A percentile compares a stretch with the other conserved stretches of the same genome.
Evolutionary conservation across 1,284 basidiomycete genomes (phyloP).

Genomic region (Tilletia setariae): DNA sequence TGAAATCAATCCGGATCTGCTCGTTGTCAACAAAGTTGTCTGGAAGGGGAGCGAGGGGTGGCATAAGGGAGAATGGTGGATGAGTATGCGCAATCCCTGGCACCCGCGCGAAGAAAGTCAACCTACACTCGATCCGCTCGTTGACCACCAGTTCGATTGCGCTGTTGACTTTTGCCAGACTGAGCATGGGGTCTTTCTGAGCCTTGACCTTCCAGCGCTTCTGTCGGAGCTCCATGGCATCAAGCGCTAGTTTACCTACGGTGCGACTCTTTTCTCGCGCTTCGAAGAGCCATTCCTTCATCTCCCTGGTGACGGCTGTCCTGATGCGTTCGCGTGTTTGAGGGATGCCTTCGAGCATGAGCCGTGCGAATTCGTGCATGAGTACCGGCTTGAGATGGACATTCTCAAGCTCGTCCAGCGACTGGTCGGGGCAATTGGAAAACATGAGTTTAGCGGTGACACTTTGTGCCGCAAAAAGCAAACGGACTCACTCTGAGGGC

Average conservation of each 20-base stretch:
- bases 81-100: not conserved
- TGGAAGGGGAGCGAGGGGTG: slow-evolving; percentile 51
- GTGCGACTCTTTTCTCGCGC: slow-evolving; percentile 83
- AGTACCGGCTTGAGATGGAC: slow-evolving; percentile 79
- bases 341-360: slow-evolving; percentile 85
- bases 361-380: slow-evolving; percentile 86
- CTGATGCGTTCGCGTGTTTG: slow-evolving; percentile 84
- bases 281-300: slow-evolving; percentile 95
- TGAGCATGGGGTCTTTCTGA: slow-evolving; percentile 52
- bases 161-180: slow-evolving; percentile 81
- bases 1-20: slow-evolving; percentile 82
- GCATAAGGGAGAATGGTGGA: not conserved
- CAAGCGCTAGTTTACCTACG: slow-evolving; percentile 82
- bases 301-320: slow-evolving; percentile 85
- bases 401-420: slow-evolving; percentile 65
- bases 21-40: slow-evolving; percentile 90
- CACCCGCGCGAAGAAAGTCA: too few relatives aligned
- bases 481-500: slow-evolving; percentile 66
- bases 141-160: slow-evolving; percentile 90
- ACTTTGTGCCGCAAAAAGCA: not conserved
- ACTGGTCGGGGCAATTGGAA: slow-evolving; percentile 28
- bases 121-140: slow-evolving; percentile 87
- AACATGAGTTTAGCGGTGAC: not conserved
- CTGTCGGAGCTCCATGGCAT: slow-evolving; percentile 80
- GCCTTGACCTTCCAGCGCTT: slow-evolving; percentile 70